Percentiles rank a stretch among this genome's conserved stretches.
Evolutionary conservation across 352 stramenopile species (phyloP).

Genomic region (Globisporangium ultimum): DNA sequence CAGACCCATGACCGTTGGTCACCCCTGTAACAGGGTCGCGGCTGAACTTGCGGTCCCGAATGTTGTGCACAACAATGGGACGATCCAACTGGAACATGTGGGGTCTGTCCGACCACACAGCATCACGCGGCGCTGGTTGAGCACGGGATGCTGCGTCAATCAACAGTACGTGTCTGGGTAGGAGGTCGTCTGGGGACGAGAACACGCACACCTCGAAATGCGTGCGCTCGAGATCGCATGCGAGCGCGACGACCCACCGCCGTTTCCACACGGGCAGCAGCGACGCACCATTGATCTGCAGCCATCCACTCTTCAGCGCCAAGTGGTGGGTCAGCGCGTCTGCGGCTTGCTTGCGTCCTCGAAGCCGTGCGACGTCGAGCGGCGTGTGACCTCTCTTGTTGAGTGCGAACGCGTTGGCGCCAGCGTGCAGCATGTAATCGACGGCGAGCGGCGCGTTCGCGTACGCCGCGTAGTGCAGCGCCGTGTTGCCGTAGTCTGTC

Average conservation of each 20-base stretch:
- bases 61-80: constrained; percentile 29
- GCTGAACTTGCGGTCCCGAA: constrained; percentile 34
- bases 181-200: constrained; percentile 24
- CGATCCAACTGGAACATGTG: constrained; percentile 36
- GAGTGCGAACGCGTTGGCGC: constrained; percentile 39
- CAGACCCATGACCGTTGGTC: constrained; percentile 32
- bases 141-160: constrained; percentile 28
- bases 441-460: constrained; percentile 43
- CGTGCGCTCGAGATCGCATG: constrained; percentile 39
- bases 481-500: constrained; percentile 44
- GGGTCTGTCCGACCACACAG: constrained; percentile 27
- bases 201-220: constrained; percentile 59
- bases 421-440: constrained; percentile 52
- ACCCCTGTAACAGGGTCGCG: constrained; percentile 23
- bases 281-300: constrained; percentile 37
- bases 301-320: constrained; percentile 52
- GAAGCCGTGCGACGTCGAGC: constrained; percentile 56
- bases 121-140: constrained; percentile 12
- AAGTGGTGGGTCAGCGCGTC: constrained; percentile 45
- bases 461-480: constrained; percentile 65
- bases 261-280: constrained; percentile 54
- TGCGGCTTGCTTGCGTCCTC: constrained; percentile 33
- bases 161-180: constrained; percentile 46
- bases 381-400: constrained; percentile 56
- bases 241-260: constrained; percentile 55